phyloP scores from a whole-genome alignment of 148 eudicot species.

The Silene uniflora region DNA sequence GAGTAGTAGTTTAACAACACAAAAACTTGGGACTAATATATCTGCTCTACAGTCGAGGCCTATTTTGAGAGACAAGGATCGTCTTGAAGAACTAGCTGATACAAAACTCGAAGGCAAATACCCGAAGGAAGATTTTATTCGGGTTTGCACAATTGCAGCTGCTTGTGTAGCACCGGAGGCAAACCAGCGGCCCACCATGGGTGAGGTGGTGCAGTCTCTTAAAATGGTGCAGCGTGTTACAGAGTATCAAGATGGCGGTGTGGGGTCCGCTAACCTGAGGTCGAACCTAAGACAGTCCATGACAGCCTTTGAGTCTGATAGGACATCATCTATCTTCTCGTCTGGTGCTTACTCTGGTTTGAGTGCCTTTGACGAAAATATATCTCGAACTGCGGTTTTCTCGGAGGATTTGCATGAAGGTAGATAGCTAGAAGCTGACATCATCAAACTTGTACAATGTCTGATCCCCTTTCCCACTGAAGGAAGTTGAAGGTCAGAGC shows the following conservation, averaged over 20 bases:
- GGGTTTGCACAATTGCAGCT: constrained; percentile 92
- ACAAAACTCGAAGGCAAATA: constrained; percentile 65
- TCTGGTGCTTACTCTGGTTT: constrained; percentile 89
- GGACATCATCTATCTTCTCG: constrained; percentile 84
- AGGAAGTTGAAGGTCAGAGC: background rate
- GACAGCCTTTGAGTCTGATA: constrained; percentile 80
- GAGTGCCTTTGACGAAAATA: constrained; percentile 66
- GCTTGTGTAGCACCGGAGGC: constrained; percentile 96
- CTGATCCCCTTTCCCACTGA: background rate
- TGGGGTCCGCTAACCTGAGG: constrained; percentile 34
- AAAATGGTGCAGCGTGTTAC: constrained; percentile 84
- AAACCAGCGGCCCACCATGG: constrained; percentile 85
- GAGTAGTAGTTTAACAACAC: background rate
- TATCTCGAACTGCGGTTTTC: constrained; percentile 57
- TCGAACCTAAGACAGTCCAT: constrained; percentile 65
- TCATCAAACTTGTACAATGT: background rate
- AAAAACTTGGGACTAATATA: background rate
- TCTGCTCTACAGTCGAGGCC: constrained; percentile 68
- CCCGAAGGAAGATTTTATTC: constrained; percentile 72
- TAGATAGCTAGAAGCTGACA: constrained; percentile 31
- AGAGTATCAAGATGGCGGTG: constrained; percentile 60
- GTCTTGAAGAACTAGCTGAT: constrained; percentile 76
- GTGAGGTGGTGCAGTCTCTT: constrained; percentile 95
- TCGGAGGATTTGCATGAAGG: constrained; percentile 98
- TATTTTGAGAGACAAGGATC: constrained; percentile 71